These are phyloP conservation scores for Penicillium sp. DNA, from an alignment of 2,329 filamentous ascomycete genomes.

Conservation along the genomic window DNA sequence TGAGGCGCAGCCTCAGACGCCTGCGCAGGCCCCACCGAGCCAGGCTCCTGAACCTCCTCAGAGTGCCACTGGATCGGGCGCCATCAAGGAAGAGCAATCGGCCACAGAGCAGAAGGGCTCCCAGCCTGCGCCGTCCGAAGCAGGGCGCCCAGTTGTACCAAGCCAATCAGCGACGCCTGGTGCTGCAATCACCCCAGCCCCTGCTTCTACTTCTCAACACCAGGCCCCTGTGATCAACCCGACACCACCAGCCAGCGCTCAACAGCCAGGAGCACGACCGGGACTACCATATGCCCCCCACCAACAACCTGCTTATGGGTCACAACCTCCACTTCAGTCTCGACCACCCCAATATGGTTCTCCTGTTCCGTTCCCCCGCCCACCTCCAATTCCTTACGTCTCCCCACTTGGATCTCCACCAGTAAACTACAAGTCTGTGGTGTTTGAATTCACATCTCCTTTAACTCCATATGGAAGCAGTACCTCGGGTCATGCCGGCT, in stretches of 20 bases:
- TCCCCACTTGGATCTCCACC: constrained; percentile 38
- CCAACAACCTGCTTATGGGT: constrained; percentile 34
- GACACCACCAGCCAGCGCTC: constrained; percentile 22
- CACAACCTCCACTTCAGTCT: constrained; percentile 38
- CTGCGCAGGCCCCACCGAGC: neutral
- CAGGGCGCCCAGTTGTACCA: constrained; percentile 13
- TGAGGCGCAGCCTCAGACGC: constrained; percentile 12
- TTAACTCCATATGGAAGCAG: constrained; percentile 44
- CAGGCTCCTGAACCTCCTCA: constrained; percentile 11
- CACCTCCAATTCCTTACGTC: constrained; percentile 27
- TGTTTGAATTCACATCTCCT: constrained; percentile 49
- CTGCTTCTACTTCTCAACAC: constrained; percentile 21
- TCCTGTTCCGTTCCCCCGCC: constrained; percentile 16
- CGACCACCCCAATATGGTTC: constrained; percentile 37
- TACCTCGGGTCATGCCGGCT: constrained; percentile 42
- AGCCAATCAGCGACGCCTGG: constrained; percentile 13
- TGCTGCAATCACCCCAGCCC: constrained; percentile 6
- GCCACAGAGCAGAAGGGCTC: constrained; percentile 2
- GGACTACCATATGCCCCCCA: constrained; percentile 32
- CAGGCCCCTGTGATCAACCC: constrained; percentile 26
- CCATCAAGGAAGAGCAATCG: constrained; percentile 35
- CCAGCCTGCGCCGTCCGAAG: constrained; percentile 14
- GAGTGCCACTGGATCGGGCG: constrained; percentile 14
- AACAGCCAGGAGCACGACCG: constrained; percentile 28
- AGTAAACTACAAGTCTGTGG: constrained; percentile 47